These are phyloP conservation scores for Dalbergia cultrata DNA, from an alignment of 306 rosid genomes.

Conservation along the genomic window DNA sequence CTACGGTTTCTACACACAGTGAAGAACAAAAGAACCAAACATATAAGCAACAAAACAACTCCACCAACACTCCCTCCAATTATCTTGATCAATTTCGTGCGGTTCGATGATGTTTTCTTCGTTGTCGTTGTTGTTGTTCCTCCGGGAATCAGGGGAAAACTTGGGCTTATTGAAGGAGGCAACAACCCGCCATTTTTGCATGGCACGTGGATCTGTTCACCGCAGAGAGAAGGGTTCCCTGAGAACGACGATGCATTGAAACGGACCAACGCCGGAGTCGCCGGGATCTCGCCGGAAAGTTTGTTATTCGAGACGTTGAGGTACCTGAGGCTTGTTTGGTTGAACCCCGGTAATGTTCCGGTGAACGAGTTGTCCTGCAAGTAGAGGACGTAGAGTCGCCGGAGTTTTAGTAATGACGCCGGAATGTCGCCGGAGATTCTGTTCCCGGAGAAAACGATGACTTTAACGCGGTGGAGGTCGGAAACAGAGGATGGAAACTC, in stretches of 20 bases:
- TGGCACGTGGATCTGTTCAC: constrained; percentile 58
- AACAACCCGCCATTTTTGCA: constrained; percentile 42
- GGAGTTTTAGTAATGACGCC: constrained; percentile 65
- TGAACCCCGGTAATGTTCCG: constrained; percentile 76
- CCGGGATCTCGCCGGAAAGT: constrained; percentile 84
- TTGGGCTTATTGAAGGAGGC: constrained; percentile 64
- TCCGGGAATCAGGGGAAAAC: constrained; percentile 16
- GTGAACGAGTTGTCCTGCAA: constrained; percentile 68
- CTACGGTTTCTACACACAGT: constrained; percentile 49
- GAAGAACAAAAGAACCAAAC: constrained; percentile 46
- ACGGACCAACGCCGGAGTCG: constrained; percentile 59
- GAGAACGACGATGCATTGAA: constrained; percentile 79
- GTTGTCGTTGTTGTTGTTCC: neutral
- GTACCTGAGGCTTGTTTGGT: constrained; percentile 83
- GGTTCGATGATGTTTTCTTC: constrained; percentile 38
- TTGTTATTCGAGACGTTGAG: constrained; percentile 80
- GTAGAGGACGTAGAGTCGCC: constrained; percentile 70
- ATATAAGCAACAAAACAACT: constrained; percentile 42
- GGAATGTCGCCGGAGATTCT: constrained; percentile 76
- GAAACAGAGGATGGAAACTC: constrained; percentile 71
- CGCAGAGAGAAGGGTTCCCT: constrained; percentile 69
- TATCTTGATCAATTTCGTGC: constrained; percentile 58
- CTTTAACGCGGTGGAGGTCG: constrained; percentile 80
- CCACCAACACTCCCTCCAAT: constrained; percentile 77
- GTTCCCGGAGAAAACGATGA: constrained; percentile 69